A percentile compares a stretch with the other conserved stretches of the same genome.
phyloP scores from a whole-genome alignment of 441 rosid species.

The Brassica hybrid region DNA sequence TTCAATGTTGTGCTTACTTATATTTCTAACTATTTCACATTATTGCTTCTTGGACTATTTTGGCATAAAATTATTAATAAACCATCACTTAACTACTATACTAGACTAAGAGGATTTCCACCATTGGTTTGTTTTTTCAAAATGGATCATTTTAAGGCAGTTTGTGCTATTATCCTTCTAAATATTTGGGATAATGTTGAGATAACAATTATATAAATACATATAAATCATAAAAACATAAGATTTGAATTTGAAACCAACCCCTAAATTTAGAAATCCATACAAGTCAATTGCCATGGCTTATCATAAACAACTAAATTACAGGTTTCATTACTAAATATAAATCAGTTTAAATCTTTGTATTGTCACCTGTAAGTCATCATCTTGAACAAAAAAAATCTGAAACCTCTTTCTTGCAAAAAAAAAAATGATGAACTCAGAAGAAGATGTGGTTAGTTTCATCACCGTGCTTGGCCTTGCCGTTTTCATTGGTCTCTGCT shows the following conservation, averaged over 20 bases:
- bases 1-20: too few species aligned
- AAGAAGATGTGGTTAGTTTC: constrained; percentile 38
- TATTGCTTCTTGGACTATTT: too few species aligned
- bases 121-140: not conserved
- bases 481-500: constrained; percentile 36
- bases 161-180: constrained; percentile 4
- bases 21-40: too few species aligned
- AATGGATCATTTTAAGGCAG: not conserved
- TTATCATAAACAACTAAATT: constrained; percentile 22
- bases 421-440: constrained; percentile 32
- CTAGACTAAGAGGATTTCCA: not conserved
- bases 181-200: constrained; percentile 19
- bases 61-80: too few species aligned
- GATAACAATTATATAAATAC: not conserved
- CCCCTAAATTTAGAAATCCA: constrained; percentile 32
- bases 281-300: constrained; percentile 10
- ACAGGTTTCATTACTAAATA: constrained; percentile 32
- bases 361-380: constrained; percentile 8
- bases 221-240: constrained; percentile 9
- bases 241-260: constrained; percentile 32
- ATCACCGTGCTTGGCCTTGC: constrained; percentile 34
- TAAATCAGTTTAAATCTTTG: constrained; percentile 29
- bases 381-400: constrained; percentile 15
- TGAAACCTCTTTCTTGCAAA: constrained; percentile 24
- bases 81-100: not conserved